Percentiles rank a stretch among this genome's conserved stretches.
Conservation (phyloP, 2,329 filamentous ascomycete species). For the Aureobasidium sp. region DNA sequence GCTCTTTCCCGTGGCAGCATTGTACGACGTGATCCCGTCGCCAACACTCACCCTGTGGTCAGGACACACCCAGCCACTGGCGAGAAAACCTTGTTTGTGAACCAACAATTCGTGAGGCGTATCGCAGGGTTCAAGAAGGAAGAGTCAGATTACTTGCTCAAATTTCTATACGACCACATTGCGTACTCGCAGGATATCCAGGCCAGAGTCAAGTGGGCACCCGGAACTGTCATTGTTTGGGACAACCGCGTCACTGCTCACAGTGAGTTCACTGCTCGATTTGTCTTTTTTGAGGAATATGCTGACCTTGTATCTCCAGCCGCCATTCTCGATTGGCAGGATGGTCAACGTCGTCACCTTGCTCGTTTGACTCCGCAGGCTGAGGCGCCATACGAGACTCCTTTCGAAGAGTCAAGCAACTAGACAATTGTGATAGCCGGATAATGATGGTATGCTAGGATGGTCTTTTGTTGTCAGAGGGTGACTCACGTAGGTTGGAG, state of each 20-base stretch:
- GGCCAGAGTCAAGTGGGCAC: constrained; percentile 65
- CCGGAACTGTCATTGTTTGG: constrained; percentile 77
- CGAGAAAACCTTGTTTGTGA: constrained; percentile 76
- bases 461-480: too few species aligned
- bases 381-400: constrained; percentile 64
- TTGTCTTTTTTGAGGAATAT: constrained; percentile 22
- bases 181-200: constrained; percentile 65
- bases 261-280: constrained; percentile 13
- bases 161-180: constrained; percentile 70
- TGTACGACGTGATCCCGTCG: constrained; percentile 65
- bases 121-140: constrained; percentile 82
- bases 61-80: constrained; percentile 72
- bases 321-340: constrained; percentile 73
- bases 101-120: constrained; percentile 73
- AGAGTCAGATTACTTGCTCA: constrained; percentile 68
- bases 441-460: too few species aligned
- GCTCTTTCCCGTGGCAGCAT: constrained; percentile 59
- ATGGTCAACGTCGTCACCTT: constrained; percentile 67
- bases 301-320: constrained; percentile 22
- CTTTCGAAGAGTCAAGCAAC: constrained; percentile 27
- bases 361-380: constrained; percentile 78
- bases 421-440: not conserved
- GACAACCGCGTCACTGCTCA: constrained; percentile 76
- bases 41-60: constrained; percentile 66
- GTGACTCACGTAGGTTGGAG: too few species aligned